A percentile compares a stretch with the other conserved stretches of the same genome.
Evolutionary conservation across 2,329 filamentous ascomycete species (phyloP).

Genomic region (Phialocephala sp.): DNA sequence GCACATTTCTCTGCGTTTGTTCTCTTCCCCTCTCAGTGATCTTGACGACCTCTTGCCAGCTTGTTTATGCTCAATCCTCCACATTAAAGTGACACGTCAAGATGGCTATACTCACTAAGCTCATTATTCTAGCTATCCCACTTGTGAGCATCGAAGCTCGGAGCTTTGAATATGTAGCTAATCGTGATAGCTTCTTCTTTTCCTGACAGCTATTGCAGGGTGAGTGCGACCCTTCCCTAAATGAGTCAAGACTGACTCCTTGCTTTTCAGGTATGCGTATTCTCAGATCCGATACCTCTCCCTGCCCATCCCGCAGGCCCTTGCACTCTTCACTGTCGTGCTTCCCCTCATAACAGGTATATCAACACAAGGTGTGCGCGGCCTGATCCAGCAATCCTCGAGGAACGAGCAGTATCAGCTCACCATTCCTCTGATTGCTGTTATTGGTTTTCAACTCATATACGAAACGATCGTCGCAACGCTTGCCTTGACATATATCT

Average conservation of each 20-base stretch:
- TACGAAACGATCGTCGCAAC: constrained; percentile 43
- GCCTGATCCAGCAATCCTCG: constrained; percentile 32
- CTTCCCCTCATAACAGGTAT: constrained; percentile 40
- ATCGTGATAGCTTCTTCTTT: constrained; percentile 33
- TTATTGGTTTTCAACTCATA: constrained; percentile 42
- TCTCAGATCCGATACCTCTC: constrained; percentile 38
- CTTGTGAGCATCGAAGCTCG: constrained; percentile 29
- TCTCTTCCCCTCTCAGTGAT: too few relatives aligned
- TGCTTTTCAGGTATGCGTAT: constrained; percentile 37
- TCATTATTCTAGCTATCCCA: constrained; percentile 31
- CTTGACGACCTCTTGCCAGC: too few relatives aligned
- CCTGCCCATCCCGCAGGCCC: constrained; percentile 40
- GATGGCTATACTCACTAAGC: constrained; percentile 29
- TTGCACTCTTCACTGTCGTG: constrained; percentile 39
- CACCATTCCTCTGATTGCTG: constrained; percentile 38
- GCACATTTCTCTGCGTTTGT: not conserved
- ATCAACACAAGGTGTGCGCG: constrained; percentile 35
- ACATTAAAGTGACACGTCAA: not conserved
- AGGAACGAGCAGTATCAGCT: constrained; percentile 36
- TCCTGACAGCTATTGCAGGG: constrained; percentile 40
- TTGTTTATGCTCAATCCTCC: not conserved
- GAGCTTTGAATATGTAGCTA: constrained; percentile 14
- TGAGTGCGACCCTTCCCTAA: constrained; percentile 21
- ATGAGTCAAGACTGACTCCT: constrained; percentile 13
- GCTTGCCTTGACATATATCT: constrained; percentile 40